Evolutionary conservation across 768 basidiomycete genomes (phyloP), one percentile per base, ranked within the genome.

Genomic region (Mrakia gelida): DNA sequence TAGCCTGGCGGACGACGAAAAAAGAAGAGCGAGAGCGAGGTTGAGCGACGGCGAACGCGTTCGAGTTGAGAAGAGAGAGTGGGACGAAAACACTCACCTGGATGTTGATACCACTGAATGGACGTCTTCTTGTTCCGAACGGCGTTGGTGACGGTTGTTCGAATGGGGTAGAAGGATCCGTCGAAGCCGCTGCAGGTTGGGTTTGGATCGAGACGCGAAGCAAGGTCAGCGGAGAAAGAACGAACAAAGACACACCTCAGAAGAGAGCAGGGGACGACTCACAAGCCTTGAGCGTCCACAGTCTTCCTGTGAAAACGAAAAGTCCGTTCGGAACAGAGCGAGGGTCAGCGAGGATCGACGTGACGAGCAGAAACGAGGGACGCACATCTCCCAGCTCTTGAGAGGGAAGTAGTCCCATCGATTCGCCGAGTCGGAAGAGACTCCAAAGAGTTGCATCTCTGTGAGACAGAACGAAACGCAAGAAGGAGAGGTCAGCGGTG

Each of bases 81-180:
- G 65, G n/a, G 62, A 52, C 32, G 32, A 62, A 30, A n/a, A 26
- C 23, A 68, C 43, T 26, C 3, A 71, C 65, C 76, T 3, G 76
- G 77, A 43, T 78, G 77, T 9, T 18, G 32, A 34, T 41, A 74
- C 77, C 78, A 79, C 38, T 74, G 10, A 54, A 79, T 71, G 43
- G 15, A 11, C 6, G 75, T 76, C 34, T 62, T n/a, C 13, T 32
- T 41, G 23, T 34, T 72, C 34, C 61, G 54, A 15, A 26, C n/a
- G 6, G 76, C 71, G 56, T 70, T 52, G 56, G 78, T 79, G 52
- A 79, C 73, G 56, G 78, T 79, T 30, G 78, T 75, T 3, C 78
- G 63, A 32, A 79, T 79, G 1, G 78, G 78, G 52, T 79, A 79
- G 72, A 79, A 79, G 63, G 73, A 61, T 54, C 62, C 73, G 59